A percentile compares a stretch with the other conserved stretches of the same genome.
Conservation (phyloP, 352 stramenopile genomes). For the Saprolegnia diclina region DNA sequence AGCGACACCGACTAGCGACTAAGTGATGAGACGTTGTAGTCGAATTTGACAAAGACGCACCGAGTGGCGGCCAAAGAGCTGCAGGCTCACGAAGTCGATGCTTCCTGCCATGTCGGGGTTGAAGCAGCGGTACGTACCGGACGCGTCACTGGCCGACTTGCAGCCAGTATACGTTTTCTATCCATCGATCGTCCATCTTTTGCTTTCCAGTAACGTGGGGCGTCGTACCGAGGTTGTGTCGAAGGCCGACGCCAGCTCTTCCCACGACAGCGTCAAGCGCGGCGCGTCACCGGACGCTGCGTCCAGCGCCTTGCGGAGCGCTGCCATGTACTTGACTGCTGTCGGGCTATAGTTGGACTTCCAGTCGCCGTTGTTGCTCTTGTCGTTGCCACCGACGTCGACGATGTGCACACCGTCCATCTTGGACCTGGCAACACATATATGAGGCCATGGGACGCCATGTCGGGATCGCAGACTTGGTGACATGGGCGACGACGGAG, state of each 20-base stretch:
- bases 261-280: conserved; percentile 2
- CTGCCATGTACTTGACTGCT: conserved; percentile 1
- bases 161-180: background rate
- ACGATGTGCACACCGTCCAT: conserved; percentile 13
- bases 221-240: background rate
- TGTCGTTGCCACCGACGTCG: conserved; percentile 1
- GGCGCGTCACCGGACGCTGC: background rate
- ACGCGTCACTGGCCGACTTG: background rate
- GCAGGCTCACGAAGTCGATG: background rate
- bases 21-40: no score
- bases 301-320: conserved; percentile 3
- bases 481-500: background rate
- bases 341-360: background rate
- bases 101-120: background rate
- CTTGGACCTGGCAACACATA: background rate
- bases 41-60: background rate
- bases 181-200: background rate
- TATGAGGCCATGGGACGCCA: background rate
- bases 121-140: background rate
- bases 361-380: background rate
- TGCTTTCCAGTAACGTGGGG: background rate
- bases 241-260: conserved; percentile 1
- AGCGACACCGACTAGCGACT: background rate
- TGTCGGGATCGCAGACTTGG: background rate
- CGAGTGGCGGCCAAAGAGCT: background rate